Evolutionary conservation across 441 rosid species (phyloP).

Genomic region (Lepidium campestre): DNA sequence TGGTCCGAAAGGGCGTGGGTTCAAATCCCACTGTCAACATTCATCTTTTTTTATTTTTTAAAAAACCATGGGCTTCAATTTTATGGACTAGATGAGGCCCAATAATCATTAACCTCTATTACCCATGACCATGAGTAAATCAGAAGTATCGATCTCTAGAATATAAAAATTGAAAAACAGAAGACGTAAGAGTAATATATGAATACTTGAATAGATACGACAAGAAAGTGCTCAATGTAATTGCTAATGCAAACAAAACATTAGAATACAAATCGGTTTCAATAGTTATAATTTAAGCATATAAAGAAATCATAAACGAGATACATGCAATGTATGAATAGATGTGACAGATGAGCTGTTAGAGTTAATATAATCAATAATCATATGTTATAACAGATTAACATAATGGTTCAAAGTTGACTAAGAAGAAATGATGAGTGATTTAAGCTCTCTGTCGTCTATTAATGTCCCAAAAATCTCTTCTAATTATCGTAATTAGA

Average conservation of each 20-base stretch:
- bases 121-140: too few species aligned
- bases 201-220: too few species aligned
- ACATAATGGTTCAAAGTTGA: conserved; percentile 14
- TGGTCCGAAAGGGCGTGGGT: conserved; percentile 99
- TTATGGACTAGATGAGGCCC: too few species aligned
- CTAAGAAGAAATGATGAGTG: conserved; percentile 1
- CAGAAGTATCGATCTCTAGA: too few species aligned
- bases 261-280: neutral
- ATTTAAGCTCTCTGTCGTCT: conserved; percentile 6
- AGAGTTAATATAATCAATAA: neutral
- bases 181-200: too few species aligned
- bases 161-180: too few species aligned
- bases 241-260: neutral
- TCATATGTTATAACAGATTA: neutral
- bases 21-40: conserved; percentile 94
- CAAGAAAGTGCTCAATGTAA: neutral
- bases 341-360: conserved; percentile 9
- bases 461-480: neutral
- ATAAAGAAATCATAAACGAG: neutral
- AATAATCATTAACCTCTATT: too few species aligned
- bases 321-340: neutral
- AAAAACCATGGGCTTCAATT: too few species aligned
- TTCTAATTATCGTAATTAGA: neutral
- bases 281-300: too few species aligned
- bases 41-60: too few species aligned